Conservation (phyloP, 1,284 basidiomycete species). For the Cryptococcus depauperatus region DNA sequence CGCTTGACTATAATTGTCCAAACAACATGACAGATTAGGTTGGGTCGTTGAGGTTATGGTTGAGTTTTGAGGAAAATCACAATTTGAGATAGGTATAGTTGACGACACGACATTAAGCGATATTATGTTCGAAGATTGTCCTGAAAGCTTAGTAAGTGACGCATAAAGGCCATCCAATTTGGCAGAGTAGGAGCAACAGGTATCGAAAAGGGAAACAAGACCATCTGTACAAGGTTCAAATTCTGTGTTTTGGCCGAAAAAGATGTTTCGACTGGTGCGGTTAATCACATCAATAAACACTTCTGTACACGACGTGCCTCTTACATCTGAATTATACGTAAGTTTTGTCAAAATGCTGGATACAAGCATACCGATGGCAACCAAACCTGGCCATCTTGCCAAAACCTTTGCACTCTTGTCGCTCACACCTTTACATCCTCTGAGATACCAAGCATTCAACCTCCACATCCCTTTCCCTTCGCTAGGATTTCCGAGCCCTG, state of each 20-base stretch:
- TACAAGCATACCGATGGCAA: slow-evolving; percentile 21
- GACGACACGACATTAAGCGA: slow-evolving; percentile 1
- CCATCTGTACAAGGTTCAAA: slow-evolving; percentile 31
- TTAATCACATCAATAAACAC: slow-evolving; percentile 26
- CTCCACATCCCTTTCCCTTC: slow-evolving; percentile 15
- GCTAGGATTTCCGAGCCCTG: slow-evolving; percentile 46
- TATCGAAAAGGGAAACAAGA: slow-evolving; percentile 23
- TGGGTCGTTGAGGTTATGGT: too few relatives aligned
- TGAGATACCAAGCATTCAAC: slow-evolving; percentile 9
- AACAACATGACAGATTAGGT: too few relatives aligned
- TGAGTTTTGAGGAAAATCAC: too few relatives aligned
- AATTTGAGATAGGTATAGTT: not conserved
- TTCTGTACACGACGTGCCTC: slow-evolving; percentile 32
- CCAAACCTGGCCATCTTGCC: slow-evolving; percentile 33
- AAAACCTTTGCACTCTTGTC: slow-evolving; percentile 28
- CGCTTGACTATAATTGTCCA: too few relatives aligned
- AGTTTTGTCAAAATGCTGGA: not conserved
- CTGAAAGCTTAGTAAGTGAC: slow-evolving; percentile 19
- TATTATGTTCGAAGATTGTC: not conserved
- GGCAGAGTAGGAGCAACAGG: slow-evolving; percentile 9
- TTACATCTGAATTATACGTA: slow-evolving; percentile 21
- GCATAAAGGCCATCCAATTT: slow-evolving; percentile 21
- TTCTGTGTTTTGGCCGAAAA: slow-evolving; percentile 19
- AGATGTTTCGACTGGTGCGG: slow-evolving; percentile 15
- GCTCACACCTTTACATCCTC: slow-evolving; percentile 13